phyloP scores from a whole-genome alignment of 129 eudicot genomes.

The Arctium minus region DNA sequence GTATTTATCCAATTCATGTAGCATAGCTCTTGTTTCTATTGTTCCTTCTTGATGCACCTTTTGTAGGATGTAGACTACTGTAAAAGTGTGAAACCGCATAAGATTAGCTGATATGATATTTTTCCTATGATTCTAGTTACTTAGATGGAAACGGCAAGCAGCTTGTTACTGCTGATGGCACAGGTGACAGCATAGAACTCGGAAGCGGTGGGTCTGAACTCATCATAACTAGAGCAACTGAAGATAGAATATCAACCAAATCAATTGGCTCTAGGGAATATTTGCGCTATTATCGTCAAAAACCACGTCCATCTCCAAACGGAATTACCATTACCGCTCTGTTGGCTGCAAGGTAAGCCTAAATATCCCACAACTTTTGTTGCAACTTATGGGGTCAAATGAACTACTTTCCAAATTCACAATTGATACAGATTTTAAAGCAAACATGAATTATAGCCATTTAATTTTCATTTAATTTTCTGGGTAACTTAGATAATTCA shows the following conservation, averaged over 20 bases:
- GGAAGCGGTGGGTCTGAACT: constrained; percentile 86
- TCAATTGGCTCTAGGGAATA: constrained; percentile 91
- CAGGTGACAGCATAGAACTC: constrained; percentile 42
- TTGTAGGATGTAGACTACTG: not conserved
- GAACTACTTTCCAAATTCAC: not conserved
- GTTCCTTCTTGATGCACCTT: not conserved
- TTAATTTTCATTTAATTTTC: not conserved
- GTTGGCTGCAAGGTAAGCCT: constrained; percentile 68
- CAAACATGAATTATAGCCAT: not conserved
- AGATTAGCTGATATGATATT: not conserved
- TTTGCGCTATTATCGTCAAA: constrained; percentile 85
- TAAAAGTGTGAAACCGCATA: not conserved
- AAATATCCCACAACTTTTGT: not conserved
- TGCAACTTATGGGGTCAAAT: not conserved
- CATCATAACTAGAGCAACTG: constrained; percentile 42
- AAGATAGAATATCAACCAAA: constrained; percentile 39
- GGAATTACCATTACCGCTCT: constrained; percentile 40
- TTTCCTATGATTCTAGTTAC: constrained; percentile 37
- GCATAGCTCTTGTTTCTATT: not conserved
- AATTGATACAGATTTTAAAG: not conserved
- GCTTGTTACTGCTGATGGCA: constrained; percentile 51
- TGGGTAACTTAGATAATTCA: too few species aligned
- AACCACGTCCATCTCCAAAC: constrained; percentile 68
- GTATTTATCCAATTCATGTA: constrained; percentile 26
- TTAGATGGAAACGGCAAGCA: constrained; percentile 64